Evolutionary conservation across 768 basidiomycete species (phyloP).

Genomic region (Panaeolus papilionaceus): DNA sequence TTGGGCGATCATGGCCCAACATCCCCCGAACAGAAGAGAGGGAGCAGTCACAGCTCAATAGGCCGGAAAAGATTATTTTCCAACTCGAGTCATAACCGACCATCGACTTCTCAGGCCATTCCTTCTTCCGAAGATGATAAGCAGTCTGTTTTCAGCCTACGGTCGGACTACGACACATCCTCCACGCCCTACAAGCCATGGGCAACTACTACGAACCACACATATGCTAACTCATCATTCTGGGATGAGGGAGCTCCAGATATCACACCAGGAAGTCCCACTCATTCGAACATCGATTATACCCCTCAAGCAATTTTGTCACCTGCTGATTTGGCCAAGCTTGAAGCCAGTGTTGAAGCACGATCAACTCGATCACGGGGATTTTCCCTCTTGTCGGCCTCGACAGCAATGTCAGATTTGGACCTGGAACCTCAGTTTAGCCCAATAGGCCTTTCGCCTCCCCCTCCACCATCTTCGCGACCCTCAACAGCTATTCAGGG

Average conservation of each 20-base stretch:
- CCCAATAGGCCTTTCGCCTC: constrained; percentile 34
- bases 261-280: constrained; percentile 42
- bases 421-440: constrained; percentile 30
- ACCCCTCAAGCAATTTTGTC: constrained; percentile 72
- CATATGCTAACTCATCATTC: constrained; percentile 36
- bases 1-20: constrained; percentile 24
- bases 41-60: constrained; percentile 36
- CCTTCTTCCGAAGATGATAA: constrained; percentile 54
- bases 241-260: constrained; percentile 55
- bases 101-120: constrained; percentile 54
- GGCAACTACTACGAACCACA: constrained; percentile 30
- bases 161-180: constrained; percentile 47
- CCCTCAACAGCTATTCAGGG: constrained; percentile 23
- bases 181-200: constrained; percentile 32
- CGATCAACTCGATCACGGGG: constrained; percentile 38
- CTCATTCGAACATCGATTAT: constrained; percentile 47
- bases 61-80: constrained; percentile 70
- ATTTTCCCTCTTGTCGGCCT: constrained; percentile 45
- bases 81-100: constrained; percentile 55
- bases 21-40: constrained; percentile 33
- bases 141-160: constrained; percentile 60
- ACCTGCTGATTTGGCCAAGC: constrained; percentile 64
- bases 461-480: constrained; percentile 29
- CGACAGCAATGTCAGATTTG: constrained; percentile 41
- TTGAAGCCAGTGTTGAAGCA: constrained; percentile 56